These are phyloP conservation scores for Beta macrorhiza DNA, from an alignment of 179 eudicot genomes.

Conservation along the genomic window DNA sequence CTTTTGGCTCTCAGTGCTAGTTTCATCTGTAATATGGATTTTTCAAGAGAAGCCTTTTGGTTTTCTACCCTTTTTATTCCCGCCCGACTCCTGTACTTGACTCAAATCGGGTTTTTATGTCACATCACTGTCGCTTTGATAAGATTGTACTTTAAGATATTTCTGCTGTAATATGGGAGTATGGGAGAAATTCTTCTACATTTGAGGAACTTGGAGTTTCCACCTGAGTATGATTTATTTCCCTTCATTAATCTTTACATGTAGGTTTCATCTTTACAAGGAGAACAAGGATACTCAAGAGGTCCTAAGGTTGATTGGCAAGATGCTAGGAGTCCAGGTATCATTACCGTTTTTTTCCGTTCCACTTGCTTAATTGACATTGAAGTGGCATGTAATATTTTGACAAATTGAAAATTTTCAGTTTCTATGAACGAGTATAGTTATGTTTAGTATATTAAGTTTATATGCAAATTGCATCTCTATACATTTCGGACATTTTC, in stretches of 20 bases:
- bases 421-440: neutral
- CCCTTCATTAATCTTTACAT: conserved; percentile 15
- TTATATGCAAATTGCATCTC: neutral
- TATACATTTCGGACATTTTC: neutral
- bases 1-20: neutral
- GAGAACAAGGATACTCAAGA: conserved; percentile 99
- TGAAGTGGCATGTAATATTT: conserved; percentile 1
- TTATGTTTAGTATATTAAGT: neutral
- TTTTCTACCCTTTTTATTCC: neutral
- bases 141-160: neutral
- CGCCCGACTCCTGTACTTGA: neutral
- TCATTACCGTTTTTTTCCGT: neutral
- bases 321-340: conserved; percentile 97
- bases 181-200: neutral
- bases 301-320: conserved; percentile 77
- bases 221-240: conserved; percentile 8
- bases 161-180: neutral
- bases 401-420: neutral
- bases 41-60: neutral
- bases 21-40: neutral
- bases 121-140: neutral
- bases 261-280: conserved; percentile 94
- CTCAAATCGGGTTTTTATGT: neutral
- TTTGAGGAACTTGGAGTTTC: neutral
- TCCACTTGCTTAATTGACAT: neutral